Evolutionary conservation across 495 filamentous ascomycete genomes (phyloP).

Genomic region (Neurospora sp.): DNA sequence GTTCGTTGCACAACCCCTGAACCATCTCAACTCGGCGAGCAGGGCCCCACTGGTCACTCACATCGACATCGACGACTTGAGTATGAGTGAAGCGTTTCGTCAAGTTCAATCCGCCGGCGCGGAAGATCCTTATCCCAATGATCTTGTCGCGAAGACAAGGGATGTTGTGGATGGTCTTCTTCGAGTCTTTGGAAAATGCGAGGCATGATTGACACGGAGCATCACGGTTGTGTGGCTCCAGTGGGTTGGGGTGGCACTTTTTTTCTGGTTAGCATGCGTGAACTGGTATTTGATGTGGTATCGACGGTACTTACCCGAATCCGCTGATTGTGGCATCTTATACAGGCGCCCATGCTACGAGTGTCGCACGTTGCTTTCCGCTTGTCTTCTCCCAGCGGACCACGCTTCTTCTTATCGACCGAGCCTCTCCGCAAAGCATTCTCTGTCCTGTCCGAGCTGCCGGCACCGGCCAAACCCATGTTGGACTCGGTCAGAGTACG

Average conservation of each 20-base stretch:
- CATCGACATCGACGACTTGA: conserved; percentile 26
- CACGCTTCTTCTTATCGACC: conserved; percentile 6
- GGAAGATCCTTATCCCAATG: conserved; percentile 25
- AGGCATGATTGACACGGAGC: conserved; percentile 28
- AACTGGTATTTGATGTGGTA: neutral
- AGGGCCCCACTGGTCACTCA: neutral
- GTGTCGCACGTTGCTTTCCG: conserved; percentile 26
- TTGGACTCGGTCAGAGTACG: neutral
- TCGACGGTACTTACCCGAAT: conserved; percentile 25
- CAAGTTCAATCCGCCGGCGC: conserved; percentile 26
- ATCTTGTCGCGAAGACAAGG: conserved; percentile 32
- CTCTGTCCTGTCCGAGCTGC: neutral
- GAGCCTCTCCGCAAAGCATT: neutral
- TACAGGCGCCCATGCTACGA: conserved; percentile 29
- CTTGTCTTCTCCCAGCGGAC: conserved; percentile 4
- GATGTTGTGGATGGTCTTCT: conserved; percentile 34
- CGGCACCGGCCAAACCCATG: neutral
- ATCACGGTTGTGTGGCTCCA: conserved; percentile 18
- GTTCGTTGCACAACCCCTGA: conserved; percentile 19
- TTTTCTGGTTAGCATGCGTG: neutral
- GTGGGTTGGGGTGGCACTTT: conserved; percentile 13
- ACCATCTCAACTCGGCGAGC: conserved; percentile 20
- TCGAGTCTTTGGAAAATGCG: conserved; percentile 23
- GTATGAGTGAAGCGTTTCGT: conserved; percentile 30
- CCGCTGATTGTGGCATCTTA: conserved; percentile 35